Percentiles rank a stretch among this genome's conserved stretches.
Conservation (phyloP, 768 basidiomycete genomes). For the Phylloporus arenicola region DNA sequence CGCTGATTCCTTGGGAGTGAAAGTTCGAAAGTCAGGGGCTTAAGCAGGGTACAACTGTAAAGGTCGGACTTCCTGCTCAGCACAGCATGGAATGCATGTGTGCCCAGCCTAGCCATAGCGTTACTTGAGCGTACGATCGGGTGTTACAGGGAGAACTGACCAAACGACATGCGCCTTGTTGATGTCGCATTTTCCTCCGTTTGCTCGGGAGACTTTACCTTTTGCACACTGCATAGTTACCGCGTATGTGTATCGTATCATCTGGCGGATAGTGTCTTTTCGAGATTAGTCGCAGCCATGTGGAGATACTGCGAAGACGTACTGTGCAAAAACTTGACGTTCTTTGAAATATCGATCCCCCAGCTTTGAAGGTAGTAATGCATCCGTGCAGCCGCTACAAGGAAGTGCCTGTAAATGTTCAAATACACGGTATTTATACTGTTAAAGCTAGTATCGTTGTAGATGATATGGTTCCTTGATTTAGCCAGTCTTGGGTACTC, state of each 20-base stretch:
- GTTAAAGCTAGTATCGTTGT: constrained; percentile 71
- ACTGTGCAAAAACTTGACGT: constrained; percentile 53
- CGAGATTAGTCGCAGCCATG: not conserved
- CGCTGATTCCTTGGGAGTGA: constrained; percentile 40
- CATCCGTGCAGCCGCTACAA: constrained; percentile 82
- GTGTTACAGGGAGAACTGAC: constrained; percentile 36
- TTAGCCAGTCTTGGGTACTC: constrained; percentile 54
- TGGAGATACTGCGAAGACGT: constrained; percentile 15
- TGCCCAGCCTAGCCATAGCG: constrained; percentile 58
- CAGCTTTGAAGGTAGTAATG: constrained; percentile 71
- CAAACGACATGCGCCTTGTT: constrained; percentile 53
- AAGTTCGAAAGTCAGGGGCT: constrained; percentile 46
- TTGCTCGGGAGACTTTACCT: constrained; percentile 35
- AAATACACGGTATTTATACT: constrained; percentile 52
- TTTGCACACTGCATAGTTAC: constrained; percentile 44
- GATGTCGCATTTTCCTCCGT: constrained; percentile 39
- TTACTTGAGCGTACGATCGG: constrained; percentile 3
- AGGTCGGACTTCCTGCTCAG: constrained; percentile 48
- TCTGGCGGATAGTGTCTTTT: constrained; percentile 57
- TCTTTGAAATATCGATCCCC: constrained; percentile 42
- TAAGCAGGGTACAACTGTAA: constrained; percentile 45
- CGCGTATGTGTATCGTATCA: constrained; percentile 52
- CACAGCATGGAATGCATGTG: constrained; percentile 70
- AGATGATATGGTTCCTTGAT: constrained; percentile 73
- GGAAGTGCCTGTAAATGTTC: constrained; percentile 85